Evolutionary conservation across 2,329 filamentous ascomycete genomes (phyloP), one percentile per base, ranked within the genome.

Genomic region (Colletotrichum caudatum): DNA sequence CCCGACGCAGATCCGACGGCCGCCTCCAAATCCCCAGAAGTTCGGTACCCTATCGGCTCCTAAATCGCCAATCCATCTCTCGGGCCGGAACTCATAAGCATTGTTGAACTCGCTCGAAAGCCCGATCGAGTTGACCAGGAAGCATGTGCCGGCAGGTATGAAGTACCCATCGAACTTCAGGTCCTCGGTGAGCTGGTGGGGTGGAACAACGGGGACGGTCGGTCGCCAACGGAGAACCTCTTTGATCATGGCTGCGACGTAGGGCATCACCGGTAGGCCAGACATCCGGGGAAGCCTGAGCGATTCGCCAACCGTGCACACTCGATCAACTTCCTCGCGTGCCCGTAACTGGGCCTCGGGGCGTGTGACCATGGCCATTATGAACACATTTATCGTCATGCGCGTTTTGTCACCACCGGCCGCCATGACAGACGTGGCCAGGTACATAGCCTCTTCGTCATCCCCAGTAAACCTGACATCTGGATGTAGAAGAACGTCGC

Each of bases 191-290:
- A 51, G 50, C 23, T 51, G 50, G 50, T 51, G 50, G 4, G 48
- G 48, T 75, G 83, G 68, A 78, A 78, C 75, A 14, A 79, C 46
- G 14, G 80, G 76, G 5, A 85, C 79, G 23, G 82, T 81, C 0
- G 83, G 84, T 9, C 81, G 77, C 84, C 84, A 86, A 11, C 84
- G 78, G 56, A 86, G 76, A 1, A 81, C 79, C 74, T 87, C 85
- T 72, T 86, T 85, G 53, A 81, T 81, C 26, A 83, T 80, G 50
- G 82, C 84, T 3, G 80, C 81, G 53, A 86, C 73, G 2, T 77
- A 76, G 1, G 80, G 75, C 74, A 82, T 78, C 65, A 86, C 84
- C 9, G 76, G 72, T 53, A 84, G 77, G 5, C 70, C 74, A 0
- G 84, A 84, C 26, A 86, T 75, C 1, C 82, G 78, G 37, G 75